A percentile compares a stretch with the other conserved stretches of the same genome.
Conservation (phyloP, 805 yeast species). For the Ogataea chonburiensis region DNA sequence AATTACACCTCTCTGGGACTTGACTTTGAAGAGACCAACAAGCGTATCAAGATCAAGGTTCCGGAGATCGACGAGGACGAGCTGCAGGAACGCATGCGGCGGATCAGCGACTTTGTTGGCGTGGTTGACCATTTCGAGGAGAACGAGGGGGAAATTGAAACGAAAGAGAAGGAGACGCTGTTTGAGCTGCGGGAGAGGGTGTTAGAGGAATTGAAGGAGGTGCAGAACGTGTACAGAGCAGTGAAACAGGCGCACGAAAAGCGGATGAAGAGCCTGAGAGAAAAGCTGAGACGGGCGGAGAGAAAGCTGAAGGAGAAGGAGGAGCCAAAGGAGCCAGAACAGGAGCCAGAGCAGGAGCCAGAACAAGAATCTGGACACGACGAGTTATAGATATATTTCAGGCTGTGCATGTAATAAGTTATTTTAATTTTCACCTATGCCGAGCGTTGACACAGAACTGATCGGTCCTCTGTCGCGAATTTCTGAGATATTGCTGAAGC, state of each 20-base stretch:
- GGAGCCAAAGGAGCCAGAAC: too few relatives aligned
- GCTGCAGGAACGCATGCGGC: constrained; percentile 28
- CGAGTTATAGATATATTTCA: constrained; percentile 12
- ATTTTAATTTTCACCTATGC: constrained; percentile 22
- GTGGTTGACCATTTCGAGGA: constrained; percentile 30
- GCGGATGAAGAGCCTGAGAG: constrained; percentile 29
- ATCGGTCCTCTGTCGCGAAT: constrained; percentile 33
- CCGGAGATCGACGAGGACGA: constrained; percentile 30
- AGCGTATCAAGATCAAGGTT: constrained; percentile 38
- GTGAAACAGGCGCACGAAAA: constrained; percentile 30
- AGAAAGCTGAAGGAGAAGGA: constrained; percentile 25
- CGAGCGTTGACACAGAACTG: constrained; percentile 35
- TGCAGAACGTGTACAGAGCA: constrained; percentile 15
- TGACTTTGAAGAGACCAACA: constrained; percentile 52
- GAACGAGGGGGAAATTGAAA: constrained; percentile 20
- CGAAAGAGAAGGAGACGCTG: constrained; percentile 23
- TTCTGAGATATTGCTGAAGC: constrained; percentile 33
- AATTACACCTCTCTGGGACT: constrained; percentile 45
- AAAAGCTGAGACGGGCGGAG: constrained; percentile 18
- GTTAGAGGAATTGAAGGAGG: constrained; percentile 17
- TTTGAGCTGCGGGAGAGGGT: constrained; percentile 27
- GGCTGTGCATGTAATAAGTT: constrained; percentile 12
- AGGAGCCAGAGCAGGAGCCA: constrained; percentile 9
- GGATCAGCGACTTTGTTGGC: constrained; percentile 30
- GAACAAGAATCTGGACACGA: constrained; percentile 15